phyloP scores from a whole-genome alignment of 73 alveolate genomes.

The Paraurostyla sp. region DNA sequence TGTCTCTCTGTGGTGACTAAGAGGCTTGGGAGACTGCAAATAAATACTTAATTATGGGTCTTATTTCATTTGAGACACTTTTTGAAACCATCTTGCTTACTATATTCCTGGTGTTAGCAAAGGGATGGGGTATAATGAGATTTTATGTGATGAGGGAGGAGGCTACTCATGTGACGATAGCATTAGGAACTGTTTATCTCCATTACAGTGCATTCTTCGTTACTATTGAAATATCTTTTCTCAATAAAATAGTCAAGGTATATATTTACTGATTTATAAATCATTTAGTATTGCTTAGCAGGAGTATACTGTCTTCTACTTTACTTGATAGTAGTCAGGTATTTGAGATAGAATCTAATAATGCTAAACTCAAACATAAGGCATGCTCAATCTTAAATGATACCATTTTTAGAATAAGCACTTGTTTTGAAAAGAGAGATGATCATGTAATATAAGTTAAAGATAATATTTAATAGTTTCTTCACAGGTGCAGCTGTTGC shows the following conservation, averaged over 20 bases:
- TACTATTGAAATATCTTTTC: slow-evolving; percentile 38
- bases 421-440: slow-evolving; percentile 20
- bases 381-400: slow-evolving; percentile 8
- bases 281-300: slow-evolving; percentile 9
- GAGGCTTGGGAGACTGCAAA: slow-evolving; percentile 41
- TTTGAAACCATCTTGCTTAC: slow-evolving; percentile 17
- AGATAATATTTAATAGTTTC: background rate
- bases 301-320: background rate
- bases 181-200: slow-evolving; percentile 63
- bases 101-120: slow-evolving; percentile 13
- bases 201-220: slow-evolving; percentile 70
- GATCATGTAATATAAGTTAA: background rate
- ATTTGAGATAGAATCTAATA: slow-evolving; percentile 3
- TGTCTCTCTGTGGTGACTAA: slow-evolving; percentile 9
- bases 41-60: slow-evolving; percentile 44
- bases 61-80: slow-evolving; percentile 34
- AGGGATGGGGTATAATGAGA: slow-evolving; percentile 67
- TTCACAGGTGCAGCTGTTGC: slow-evolving; percentile 48
- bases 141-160: slow-evolving; percentile 50
- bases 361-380: slow-evolving; percentile 17
- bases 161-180: slow-evolving; percentile 64
- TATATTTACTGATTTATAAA: background rate
- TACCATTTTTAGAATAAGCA: slow-evolving; percentile 9
- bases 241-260: slow-evolving; percentile 23
- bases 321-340: background rate